A percentile compares a stretch with the other conserved stretches of the same genome.
Evolutionary conservation across 176 grass and related monocot genomes (phyloP).

Genomic region (Avena sativa): DNA sequence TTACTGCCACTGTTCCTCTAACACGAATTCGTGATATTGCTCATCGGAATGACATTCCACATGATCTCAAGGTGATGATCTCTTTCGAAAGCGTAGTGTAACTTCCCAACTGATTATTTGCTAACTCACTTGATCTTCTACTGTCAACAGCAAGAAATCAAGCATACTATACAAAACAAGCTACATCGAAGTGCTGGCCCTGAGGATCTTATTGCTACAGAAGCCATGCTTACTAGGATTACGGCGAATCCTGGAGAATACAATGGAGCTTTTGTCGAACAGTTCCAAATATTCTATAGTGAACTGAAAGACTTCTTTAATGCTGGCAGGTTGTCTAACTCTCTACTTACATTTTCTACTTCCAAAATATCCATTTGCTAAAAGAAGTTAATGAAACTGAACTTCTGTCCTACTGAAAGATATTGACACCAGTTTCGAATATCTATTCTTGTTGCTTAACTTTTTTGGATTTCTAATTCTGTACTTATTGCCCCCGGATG

Average conservation of each 20-base stretch:
- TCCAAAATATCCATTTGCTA: slow-evolving; percentile 24
- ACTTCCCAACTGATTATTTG: slow-evolving; percentile 27
- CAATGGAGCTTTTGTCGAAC: slow-evolving; percentile 78
- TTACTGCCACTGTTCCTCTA: slow-evolving; percentile 98
- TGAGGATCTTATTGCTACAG: slow-evolving; percentile 98
- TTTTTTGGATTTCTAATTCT: neutral
- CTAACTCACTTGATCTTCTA: slow-evolving; percentile 37
- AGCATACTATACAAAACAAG: slow-evolving; percentile 99
- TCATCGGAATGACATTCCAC: slow-evolving; percentile 93
- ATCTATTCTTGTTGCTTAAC: neutral
- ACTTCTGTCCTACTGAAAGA: slow-evolving; percentile 23
- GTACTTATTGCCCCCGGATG: neutral
- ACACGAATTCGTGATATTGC: slow-evolving; percentile 98
- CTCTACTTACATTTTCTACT: slow-evolving; percentile 10
- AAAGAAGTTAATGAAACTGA: slow-evolving; percentile 31
- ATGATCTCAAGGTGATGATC: slow-evolving; percentile 84
- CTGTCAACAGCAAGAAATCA: slow-evolving; percentile 93
- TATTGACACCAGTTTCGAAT: neutral
- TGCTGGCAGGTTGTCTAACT: slow-evolving; percentile 82
- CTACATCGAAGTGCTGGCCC: slow-evolving; percentile 97
- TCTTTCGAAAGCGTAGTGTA: slow-evolving; percentile 28
- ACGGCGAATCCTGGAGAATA: slow-evolving; percentile 80
- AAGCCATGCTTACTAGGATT: slow-evolving; percentile 93
- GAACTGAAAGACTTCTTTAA: slow-evolving; percentile 99
- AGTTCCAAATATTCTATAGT: slow-evolving; percentile 88